Evolutionary conservation across 164 flowering plant species (phyloP).

Genomic region (Euptelea pleiosperma): DNA sequence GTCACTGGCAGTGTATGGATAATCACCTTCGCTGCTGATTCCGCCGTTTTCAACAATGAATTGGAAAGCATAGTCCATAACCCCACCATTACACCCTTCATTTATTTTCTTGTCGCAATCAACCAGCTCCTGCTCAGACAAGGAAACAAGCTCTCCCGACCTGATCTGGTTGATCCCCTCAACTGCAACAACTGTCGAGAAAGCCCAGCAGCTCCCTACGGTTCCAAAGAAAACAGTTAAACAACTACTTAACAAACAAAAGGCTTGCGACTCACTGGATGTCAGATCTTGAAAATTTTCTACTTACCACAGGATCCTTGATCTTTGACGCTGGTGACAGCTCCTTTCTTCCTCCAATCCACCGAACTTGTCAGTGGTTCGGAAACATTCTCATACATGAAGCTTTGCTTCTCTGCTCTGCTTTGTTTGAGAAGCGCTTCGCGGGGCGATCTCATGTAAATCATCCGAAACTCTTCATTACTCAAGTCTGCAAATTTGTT

Average conservation of each 20-base stretch:
- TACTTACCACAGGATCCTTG: conserved; percentile 69
- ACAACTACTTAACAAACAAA: conserved; percentile 1
- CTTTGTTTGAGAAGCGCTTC: conserved; percentile 15
- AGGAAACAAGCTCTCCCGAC: conserved; percentile 25
- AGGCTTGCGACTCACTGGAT: not conserved
- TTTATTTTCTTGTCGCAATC: conserved; percentile 30
- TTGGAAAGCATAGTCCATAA: conserved; percentile 34
- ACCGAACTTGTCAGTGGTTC: conserved; percentile 40
- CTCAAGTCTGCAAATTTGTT: conserved; percentile 72
- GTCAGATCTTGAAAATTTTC: not conserved
- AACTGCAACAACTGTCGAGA: conserved; percentile 35
- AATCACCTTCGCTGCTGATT: conserved; percentile 24
- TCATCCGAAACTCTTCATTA: conserved; percentile 48
- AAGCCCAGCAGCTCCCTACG: conserved; percentile 46
- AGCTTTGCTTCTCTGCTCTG: conserved; percentile 10
- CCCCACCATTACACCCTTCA: conserved; percentile 33
- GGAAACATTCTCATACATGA: conserved; percentile 22
- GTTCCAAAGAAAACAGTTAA: conserved; percentile 1
- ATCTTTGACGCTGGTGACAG: conserved; percentile 56
- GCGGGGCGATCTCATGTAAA: conserved; percentile 21
- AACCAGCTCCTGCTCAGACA: conserved; percentile 42
- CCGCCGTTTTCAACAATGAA: conserved; percentile 34
- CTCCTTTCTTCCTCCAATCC: conserved; percentile 73
- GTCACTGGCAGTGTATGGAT: conserved; percentile 33
- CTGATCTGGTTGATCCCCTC: conserved; percentile 38